Percentiles rank a stretch among this genome's conserved stretches.
These are phyloP conservation scores for Penicillium egyptiacum DNA, from an alignment of 495 filamentous ascomycete species.

Conservation along the genomic window DNA sequence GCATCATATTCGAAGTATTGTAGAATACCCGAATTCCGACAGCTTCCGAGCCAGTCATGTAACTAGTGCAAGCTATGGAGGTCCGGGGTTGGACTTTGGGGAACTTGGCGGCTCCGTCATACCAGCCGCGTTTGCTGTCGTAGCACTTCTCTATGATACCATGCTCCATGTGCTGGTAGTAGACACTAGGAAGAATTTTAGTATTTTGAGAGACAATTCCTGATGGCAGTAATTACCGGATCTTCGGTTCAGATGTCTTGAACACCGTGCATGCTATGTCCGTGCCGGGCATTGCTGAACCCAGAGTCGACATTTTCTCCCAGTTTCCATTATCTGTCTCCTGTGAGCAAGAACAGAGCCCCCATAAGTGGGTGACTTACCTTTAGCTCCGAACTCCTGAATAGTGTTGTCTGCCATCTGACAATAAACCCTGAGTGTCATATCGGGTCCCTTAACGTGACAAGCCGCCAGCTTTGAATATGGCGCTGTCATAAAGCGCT, in stretches of 20 bases:
- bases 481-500: slow-evolving; percentile 14
- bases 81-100: slow-evolving; percentile 6
- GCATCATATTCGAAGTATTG: slow-evolving; percentile 2
- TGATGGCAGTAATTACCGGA: slow-evolving; percentile 15
- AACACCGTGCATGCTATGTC: slow-evolving; percentile 16
- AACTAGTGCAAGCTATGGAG: slow-evolving; percentile 19
- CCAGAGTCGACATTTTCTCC: slow-evolving; percentile 19
- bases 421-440: slow-evolving; percentile 16
- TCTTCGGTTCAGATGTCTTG: neutral
- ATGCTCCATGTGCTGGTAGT: too few species aligned
- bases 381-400: slow-evolving; percentile 19
- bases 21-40: slow-evolving; percentile 17
- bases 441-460: slow-evolving; percentile 11
- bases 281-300: slow-evolving; percentile 15
- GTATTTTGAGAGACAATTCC: neutral
- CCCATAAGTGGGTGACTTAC: neutral
- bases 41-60: neutral
- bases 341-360: neutral
- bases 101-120: slow-evolving; percentile 11
- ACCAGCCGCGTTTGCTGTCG: slow-evolving; percentile 22
- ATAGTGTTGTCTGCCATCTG: slow-evolving; percentile 20
- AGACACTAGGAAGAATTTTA: too few species aligned
- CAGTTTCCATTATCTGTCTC: slow-evolving; percentile 13
- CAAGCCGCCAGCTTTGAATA: slow-evolving; percentile 15
- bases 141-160: slow-evolving; percentile 11